Evolutionary conservation across 2,329 filamentous ascomycete genomes (phyloP).

Genomic region (Pseudocercospora fijiensis): DNA sequence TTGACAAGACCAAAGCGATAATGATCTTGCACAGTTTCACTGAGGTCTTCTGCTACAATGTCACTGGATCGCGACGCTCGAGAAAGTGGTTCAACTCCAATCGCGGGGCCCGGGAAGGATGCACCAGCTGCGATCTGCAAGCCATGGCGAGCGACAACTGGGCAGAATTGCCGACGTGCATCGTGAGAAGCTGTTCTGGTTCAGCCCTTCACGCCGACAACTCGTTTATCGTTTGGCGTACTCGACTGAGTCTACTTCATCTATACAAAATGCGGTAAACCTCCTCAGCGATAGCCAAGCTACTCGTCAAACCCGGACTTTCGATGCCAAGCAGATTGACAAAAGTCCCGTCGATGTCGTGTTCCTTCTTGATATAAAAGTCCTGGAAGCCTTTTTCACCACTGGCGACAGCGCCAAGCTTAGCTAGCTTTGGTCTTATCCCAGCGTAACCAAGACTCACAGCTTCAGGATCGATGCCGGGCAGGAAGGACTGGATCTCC

Average conservation of each 20-base stretch:
- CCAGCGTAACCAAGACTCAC: conserved; percentile 85
- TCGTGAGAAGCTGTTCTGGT: background rate
- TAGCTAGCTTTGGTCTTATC: conserved; percentile 79
- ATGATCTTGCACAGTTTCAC: background rate
- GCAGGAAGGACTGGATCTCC: conserved; percentile 78
- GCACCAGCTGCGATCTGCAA: background rate
- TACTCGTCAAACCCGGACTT: conserved; percentile 86
- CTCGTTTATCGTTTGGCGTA: background rate
- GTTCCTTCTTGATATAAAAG: conserved; percentile 75
- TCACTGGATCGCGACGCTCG: background rate
- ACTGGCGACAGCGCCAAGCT: conserved; percentile 60
- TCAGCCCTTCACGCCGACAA: background rate
- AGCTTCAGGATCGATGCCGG: conserved; percentile 63
- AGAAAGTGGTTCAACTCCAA: background rate
- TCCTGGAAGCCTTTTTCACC: conserved; percentile 70
- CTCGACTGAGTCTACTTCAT: background rate
- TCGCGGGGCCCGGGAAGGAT: background rate
- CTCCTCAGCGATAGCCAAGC: conserved; percentile 78
- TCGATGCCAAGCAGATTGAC: conserved; percentile 91
- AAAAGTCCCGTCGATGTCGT: conserved; percentile 71
- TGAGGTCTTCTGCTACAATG: background rate
- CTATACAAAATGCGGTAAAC: conserved; percentile 52
- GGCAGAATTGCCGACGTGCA: background rate
- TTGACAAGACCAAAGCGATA: background rate
- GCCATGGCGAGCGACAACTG: background rate